phyloP scores from a whole-genome alignment of 108 stramenopile genomes.

The Fragilariopsis cylindrus region DNA sequence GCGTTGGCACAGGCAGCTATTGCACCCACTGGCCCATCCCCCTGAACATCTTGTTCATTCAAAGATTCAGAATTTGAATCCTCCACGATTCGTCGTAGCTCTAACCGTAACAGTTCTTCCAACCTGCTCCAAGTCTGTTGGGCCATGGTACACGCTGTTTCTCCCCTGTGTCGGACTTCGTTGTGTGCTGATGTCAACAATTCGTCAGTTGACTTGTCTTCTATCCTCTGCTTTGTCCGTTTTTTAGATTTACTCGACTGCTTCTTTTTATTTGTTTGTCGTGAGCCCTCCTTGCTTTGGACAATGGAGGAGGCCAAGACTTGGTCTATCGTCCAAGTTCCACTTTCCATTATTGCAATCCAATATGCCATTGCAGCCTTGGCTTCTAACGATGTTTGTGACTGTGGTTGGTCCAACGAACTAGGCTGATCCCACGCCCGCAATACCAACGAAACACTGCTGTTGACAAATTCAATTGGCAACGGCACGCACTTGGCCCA shows the following conservation, averaged over 20 bases:
- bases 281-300: conserved; percentile 28
- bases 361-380: conserved; percentile 56
- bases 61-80: neutral
- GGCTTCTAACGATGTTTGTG: conserved; percentile 17
- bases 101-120: conserved; percentile 5
- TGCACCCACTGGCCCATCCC: conserved; percentile 51
- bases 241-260: conserved; percentile 72
- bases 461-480: conserved; percentile 52
- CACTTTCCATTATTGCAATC: conserved; percentile 73
- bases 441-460: conserved; percentile 34
- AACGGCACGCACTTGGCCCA: conserved; percentile 78
- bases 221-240: conserved; percentile 56
- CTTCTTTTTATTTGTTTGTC: conserved; percentile 52
- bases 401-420: conserved; percentile 6
- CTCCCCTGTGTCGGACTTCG: conserved; percentile 64
- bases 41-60: conserved; percentile 45
- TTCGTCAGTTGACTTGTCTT: conserved; percentile 39
- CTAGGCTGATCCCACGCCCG: conserved; percentile 10
- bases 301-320: conserved; percentile 59
- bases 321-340: conserved; percentile 59
- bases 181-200: conserved; percentile 36
- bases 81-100: conserved; percentile 23
- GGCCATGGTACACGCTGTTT: conserved; percentile 56
- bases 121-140: conserved; percentile 44
- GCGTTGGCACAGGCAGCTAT: conserved; percentile 62